Evolutionary conservation across 129 eudicot genomes (phyloP).

Genomic region (Artemisia argyi): DNA sequence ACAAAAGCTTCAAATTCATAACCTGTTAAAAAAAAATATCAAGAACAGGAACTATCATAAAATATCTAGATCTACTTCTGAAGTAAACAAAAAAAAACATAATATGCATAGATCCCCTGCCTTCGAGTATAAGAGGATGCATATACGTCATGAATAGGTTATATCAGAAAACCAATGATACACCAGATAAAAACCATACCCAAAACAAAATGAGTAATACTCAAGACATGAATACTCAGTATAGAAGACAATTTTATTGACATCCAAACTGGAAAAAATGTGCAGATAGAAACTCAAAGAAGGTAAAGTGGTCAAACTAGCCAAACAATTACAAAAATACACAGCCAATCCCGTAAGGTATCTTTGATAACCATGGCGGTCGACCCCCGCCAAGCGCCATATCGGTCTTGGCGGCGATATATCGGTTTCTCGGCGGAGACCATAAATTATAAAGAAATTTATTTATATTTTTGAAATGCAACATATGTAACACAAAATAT

Average conservation of each 20-base stretch:
- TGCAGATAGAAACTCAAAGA: background rate
- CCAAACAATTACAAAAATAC: no score
- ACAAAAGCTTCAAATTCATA: slow-evolving; percentile 76
- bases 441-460: no score
- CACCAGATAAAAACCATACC: slow-evolving; percentile 14
- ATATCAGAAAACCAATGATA: slow-evolving; percentile 7
- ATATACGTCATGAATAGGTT: background rate
- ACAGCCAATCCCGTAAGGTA: no score
- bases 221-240: background rate
- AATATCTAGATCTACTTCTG: slow-evolving; percentile 13
- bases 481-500: no score
- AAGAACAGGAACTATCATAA: background rate
- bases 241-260: background rate
- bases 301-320: no score
- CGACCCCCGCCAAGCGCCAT: no score
- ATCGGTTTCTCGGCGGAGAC: no score
- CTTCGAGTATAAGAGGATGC: no score
- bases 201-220: background rate
- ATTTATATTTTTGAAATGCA: no score
- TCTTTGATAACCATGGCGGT: no score
- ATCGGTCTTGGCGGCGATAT: no score
- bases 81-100: background rate
- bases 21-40: slow-evolving; percentile 40
- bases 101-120: no score
- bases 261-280: background rate